Evolutionary conservation across 2,329 filamentous ascomycete genomes (phyloP), one percentile per base, ranked within the genome.

Genomic region (Seiridium cupressi): DNA sequence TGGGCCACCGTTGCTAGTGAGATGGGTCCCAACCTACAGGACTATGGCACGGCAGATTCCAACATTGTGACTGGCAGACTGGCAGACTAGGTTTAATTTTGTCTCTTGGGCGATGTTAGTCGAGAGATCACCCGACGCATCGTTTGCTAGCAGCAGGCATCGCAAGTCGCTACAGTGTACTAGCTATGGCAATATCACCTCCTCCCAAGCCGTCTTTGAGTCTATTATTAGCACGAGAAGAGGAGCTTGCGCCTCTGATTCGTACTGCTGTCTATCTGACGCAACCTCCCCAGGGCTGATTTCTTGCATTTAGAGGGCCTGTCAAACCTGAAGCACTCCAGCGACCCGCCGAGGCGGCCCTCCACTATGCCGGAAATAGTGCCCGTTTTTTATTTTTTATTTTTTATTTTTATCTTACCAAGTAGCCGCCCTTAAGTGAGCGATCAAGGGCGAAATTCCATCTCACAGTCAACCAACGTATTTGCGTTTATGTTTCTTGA

Each of bases 261-360:
- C 8, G n/a, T 10, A 7, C n/a, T 51, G 49, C 32, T 35, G 32
- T 51, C 49, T 51, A 51, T 57, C 40, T 57, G 54, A 57, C 34
- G 54, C 54, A 44, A 46, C 26, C 32, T 42, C 18, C 49, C 10
- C 9, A 51, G 49, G 34, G 13, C 34, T 11, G 11, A 51, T 36
- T 51, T 51, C 46, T 48, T 9, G 46, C 46, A 18, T 48, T 31
- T 18, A 7, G 10, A 51, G 32, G 53, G n/a, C 38, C 54, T 38
- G 54, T 47, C 54, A 42, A 57, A 57, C 34, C 54, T 57, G 54
- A 48, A 57, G 54, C 54, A 57, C 18, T 18, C 54, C 54, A 57
- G 13, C 18, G 54, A 47, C 54, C 38, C 38, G 42, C 36, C 54
- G 6, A 26, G 32, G 10, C 40, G 18, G 54, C 9, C 42, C 26